These are phyloP conservation scores for Zasmidium angulare DNA, from an alignment of 2,329 filamentous ascomycete genomes.

Conservation along the genomic window DNA sequence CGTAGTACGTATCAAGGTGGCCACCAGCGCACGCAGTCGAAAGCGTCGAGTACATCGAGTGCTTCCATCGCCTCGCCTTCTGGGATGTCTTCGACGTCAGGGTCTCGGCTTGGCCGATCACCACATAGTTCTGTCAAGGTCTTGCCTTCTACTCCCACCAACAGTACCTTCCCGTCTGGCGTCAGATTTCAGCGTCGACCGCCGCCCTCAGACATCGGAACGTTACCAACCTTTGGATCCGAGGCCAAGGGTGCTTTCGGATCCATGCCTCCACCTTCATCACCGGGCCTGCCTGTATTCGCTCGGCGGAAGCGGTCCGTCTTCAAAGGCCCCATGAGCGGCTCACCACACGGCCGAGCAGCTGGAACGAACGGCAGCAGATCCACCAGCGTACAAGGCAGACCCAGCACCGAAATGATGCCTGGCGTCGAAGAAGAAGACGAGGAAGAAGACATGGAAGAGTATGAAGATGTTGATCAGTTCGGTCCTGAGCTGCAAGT, in stretches of 20 bases:
- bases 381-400: slow-evolving; percentile 62
- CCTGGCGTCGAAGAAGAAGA: slow-evolving; percentile 47
- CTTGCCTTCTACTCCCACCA: slow-evolving; percentile 83
- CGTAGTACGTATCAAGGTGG: slow-evolving; percentile 86
- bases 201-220: slow-evolving; percentile 32
- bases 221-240: slow-evolving; percentile 26
- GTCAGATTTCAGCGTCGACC: slow-evolving; percentile 62
- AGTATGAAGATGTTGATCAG: slow-evolving; percentile 28
- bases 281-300: slow-evolving; percentile 65
- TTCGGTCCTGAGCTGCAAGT: slow-evolving; percentile 28
- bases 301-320: slow-evolving; percentile 77
- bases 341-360: slow-evolving; percentile 34
- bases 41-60: slow-evolving; percentile 89
- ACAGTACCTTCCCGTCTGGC: slow-evolving; percentile 74
- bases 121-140: slow-evolving; percentile 93
- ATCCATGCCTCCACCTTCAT: slow-evolving; percentile 49
- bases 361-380: slow-evolving; percentile 25
- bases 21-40: slow-evolving; percentile 77
- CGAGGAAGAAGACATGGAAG: slow-evolving; percentile 29
- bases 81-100: slow-evolving; percentile 51
- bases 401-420: slow-evolving; percentile 72
- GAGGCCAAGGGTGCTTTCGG: slow-evolving; percentile 28
- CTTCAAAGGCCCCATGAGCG: slow-evolving; percentile 76
- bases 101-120: slow-evolving; percentile 63
- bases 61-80: slow-evolving; percentile 59